A percentile compares a stretch with the other conserved stretches of the same genome.
Evolutionary conservation across 768 basidiomycete species (phyloP).

Genomic region (Psilocybe sp.): DNA sequence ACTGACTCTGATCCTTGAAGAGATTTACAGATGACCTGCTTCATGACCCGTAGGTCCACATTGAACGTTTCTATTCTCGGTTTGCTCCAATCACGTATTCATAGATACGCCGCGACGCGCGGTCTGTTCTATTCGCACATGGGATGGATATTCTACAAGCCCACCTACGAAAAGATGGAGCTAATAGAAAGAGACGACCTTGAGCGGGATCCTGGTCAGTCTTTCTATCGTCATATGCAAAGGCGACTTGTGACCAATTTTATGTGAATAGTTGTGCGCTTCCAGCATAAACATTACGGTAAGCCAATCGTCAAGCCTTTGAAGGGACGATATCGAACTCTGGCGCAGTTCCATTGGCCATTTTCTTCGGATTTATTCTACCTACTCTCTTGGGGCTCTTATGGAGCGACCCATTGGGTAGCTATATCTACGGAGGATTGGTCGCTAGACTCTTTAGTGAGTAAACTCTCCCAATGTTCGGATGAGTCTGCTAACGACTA

Average conservation of each 20-base stretch:
- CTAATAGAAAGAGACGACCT: conserved; percentile 68
- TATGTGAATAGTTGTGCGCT: conserved; percentile 49
- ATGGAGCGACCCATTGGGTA: conserved; percentile 66
- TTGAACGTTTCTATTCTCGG: not conserved
- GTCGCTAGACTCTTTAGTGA: conserved; percentile 59
- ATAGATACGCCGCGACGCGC: conserved; percentile 68
- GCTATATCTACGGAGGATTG: conserved; percentile 70
- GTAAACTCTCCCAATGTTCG: conserved; percentile 21
- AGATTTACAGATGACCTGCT: conserved; percentile 68
- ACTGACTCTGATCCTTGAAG: conserved; percentile 27
- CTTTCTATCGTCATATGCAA: not conserved
- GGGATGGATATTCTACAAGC: conserved; percentile 86
- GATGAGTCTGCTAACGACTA: not conserved
- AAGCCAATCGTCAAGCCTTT: not conserved
- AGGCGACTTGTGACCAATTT: not conserved
- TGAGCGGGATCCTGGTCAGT: conserved; percentile 62
- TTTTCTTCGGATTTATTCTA: conserved; percentile 55
- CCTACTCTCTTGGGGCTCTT: conserved; percentile 53
- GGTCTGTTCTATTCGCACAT: conserved; percentile 77
- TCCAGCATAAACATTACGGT: conserved; percentile 73
- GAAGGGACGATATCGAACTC: not conserved
- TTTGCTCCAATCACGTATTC: not conserved
- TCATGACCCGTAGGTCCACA: conserved; percentile 56
- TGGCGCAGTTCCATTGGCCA: conserved; percentile 51
- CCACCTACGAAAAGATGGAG: conserved; percentile 58